Evolutionary conservation across 257 asterid species (phyloP).

Genomic region (Asclepias syriaca): DNA sequence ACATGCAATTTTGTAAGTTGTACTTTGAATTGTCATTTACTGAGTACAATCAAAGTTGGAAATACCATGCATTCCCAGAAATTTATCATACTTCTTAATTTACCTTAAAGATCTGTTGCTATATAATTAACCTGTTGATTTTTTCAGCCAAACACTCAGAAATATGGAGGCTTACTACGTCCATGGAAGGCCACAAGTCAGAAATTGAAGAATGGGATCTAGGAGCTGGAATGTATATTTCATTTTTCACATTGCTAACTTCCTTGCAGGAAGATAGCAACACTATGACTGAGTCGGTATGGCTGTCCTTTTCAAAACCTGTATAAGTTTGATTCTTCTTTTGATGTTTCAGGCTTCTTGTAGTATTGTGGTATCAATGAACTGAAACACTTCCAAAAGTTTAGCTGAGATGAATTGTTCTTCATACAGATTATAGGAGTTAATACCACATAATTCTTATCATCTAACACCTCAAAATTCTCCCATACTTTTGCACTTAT

Average conservation of each 20-base stretch:
- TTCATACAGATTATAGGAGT: not conserved
- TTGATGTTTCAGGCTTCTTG: conserved; percentile 1
- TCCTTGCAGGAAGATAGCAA: conserved; percentile 60
- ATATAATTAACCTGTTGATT: conserved; percentile 10
- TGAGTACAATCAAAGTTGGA: not conserved
- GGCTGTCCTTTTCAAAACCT: conserved; percentile 16
- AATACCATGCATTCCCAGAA: not conserved
- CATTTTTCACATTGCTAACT: conserved; percentile 56
- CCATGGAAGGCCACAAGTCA: conserved; percentile 76
- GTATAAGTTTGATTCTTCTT: conserved; percentile 5
- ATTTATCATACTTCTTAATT: not conserved
- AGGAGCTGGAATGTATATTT: conserved; percentile 87
- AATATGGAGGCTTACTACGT: conserved; percentile 70
- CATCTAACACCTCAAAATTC: not conserved
- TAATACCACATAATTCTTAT: not conserved
- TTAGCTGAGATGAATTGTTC: not conserved
- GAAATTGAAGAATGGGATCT: conserved; percentile 96
- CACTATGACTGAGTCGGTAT: conserved; percentile 60
- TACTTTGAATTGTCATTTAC: not conserved
- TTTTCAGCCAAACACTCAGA: conserved; percentile 70
- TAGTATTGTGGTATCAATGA: not conserved
- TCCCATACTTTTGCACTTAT: not conserved
- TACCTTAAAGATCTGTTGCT: not conserved
- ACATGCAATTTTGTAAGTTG: not conserved
- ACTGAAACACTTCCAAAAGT: not conserved